Conservation (phyloP, 208 protist genomes). For the Leishmania major region DNA sequence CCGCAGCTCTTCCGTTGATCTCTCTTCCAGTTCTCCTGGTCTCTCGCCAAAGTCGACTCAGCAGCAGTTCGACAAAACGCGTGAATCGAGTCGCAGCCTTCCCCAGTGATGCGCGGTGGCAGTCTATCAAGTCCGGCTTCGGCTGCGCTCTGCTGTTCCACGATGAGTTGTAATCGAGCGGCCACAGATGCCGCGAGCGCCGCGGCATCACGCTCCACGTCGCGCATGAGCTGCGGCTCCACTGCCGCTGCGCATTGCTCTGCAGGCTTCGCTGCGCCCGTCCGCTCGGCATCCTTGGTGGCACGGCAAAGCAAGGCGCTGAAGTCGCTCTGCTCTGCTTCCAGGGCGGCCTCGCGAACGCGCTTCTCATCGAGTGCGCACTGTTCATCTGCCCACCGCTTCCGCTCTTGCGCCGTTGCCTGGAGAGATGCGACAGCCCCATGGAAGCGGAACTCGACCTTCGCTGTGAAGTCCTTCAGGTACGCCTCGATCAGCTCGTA, state of each 20-base stretch:
- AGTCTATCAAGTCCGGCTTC: background rate
- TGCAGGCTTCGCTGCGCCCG: too few species aligned
- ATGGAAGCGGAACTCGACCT: conserved; percentile 16
- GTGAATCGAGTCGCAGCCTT: background rate
- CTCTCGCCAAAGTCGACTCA: background rate
- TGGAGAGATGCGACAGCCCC: conserved; percentile 11
- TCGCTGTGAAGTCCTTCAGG: background rate
- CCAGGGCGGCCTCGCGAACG: conserved; percentile 1
- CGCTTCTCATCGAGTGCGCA: conserved; percentile 13
- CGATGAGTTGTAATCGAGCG: background rate
- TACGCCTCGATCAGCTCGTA: conserved; percentile 1
- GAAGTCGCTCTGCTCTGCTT: conserved; percentile 11
- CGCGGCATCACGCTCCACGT: background rate
- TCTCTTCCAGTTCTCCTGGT: background rate
- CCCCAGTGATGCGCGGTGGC: background rate
- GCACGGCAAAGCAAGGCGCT: background rate
- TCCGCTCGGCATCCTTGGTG: background rate
- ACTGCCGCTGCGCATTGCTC: background rate
- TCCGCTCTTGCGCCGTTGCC: conserved; percentile 16
- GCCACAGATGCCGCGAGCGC: background rate
- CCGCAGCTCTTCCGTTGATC: background rate
- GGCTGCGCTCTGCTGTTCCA: conserved; percentile 3
- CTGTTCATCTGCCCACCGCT: conserved; percentile 25
- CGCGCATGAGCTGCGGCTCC: background rate
- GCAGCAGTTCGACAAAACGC: background rate